Conservation (phyloP, 139 green algal species). For the Micractinium sp. region DNA sequence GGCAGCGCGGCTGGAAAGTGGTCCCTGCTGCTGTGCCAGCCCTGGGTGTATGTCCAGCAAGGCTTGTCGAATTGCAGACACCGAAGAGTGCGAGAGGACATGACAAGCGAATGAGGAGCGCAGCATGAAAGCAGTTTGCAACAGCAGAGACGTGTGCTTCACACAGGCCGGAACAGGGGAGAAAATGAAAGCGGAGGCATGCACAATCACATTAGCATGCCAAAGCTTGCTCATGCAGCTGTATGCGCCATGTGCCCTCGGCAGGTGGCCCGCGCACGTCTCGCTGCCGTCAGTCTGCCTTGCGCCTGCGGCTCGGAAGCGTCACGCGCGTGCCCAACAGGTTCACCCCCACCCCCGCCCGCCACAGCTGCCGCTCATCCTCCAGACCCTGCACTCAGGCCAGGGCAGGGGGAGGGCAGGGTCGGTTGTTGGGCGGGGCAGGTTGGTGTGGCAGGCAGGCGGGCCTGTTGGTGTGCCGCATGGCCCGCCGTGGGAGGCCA, state of each 20-base stretch:
- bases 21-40: no score
- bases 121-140: no score
- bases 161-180: neutral
- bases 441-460: neutral
- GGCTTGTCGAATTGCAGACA: no score
- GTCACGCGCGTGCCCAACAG: constrained; percentile 26
- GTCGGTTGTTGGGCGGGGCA: neutral
- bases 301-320: neutral
- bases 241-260: neutral
- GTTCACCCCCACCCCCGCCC: constrained; percentile 23
- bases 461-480: no score
- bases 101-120: no score
- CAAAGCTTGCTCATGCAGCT: neutral
- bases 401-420: neutral
- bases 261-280: neutral
- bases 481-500: no score
- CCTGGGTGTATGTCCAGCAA: no score
- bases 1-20: neutral
- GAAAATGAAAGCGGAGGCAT: neutral
- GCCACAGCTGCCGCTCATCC: constrained; percentile 42
- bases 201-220: neutral
- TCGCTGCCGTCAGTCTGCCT: neutral
- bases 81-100: no score
- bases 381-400: constrained; percentile 32
- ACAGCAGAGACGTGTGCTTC: neutral